These are phyloP conservation scores for Cocos nucifera DNA, from an alignment of 176 grass and related monocot species.

Conservation along the genomic window DNA sequence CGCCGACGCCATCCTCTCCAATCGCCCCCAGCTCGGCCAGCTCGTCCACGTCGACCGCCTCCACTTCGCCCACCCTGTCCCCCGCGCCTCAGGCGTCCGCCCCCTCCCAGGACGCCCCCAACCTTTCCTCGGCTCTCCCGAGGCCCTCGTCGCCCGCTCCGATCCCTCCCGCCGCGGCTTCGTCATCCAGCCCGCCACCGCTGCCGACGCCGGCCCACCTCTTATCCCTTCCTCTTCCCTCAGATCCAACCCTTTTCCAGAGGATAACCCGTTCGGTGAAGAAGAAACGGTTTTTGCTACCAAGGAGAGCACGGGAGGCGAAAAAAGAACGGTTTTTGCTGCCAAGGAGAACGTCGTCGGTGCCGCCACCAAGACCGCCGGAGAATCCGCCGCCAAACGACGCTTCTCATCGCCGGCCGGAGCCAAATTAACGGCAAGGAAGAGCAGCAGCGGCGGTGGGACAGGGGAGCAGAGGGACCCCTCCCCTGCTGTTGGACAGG, in stretches of 20 bases:
- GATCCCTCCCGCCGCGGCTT: conserved; percentile 32
- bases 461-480: conserved; percentile 3
- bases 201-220: conserved; percentile 46
- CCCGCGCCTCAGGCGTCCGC: conserved; percentile 68
- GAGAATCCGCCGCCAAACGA: conserved; percentile 6
- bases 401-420: conserved; percentile 57
- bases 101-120: conserved; percentile 38
- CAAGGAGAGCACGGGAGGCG: not conserved
- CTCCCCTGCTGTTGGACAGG: conserved; percentile 18
- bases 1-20: conserved; percentile 58
- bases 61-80: conserved; percentile 52
- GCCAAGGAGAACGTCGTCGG: conserved; percentile 40
- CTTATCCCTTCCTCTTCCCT: conserved; percentile 43
- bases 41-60: conserved; percentile 83
- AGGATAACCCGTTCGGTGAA: not conserved
- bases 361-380: conserved; percentile 1
- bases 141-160: conserved; percentile 52
- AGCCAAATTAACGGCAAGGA: conserved; percentile 23
- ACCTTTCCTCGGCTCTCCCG: conserved; percentile 34
- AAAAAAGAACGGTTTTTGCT: conserved; percentile 28
- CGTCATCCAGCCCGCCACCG: conserved; percentile 52
- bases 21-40: conserved; percentile 55
- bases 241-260: not conserved
- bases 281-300: too few relatives aligned
- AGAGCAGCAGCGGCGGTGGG: not conserved